Evolutionary conservation across 2,329 filamentous ascomycete species (phyloP).

Genomic region (Fusarium cicatricum): DNA sequence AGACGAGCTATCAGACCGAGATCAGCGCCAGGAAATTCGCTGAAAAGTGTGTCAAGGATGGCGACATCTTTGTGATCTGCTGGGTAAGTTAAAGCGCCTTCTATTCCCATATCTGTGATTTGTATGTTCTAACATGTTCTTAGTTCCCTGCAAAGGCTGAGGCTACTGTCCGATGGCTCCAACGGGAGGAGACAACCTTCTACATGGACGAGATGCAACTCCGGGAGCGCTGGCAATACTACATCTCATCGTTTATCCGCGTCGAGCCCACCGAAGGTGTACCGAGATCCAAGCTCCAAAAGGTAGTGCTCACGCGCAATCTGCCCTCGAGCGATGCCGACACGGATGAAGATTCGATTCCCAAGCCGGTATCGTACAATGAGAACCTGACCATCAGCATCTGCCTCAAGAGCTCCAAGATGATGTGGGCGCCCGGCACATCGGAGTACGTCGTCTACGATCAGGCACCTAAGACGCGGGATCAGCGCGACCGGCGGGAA

Average conservation of each 20-base stretch:
- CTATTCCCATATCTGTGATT: not conserved
- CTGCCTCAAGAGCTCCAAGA: conserved; percentile 80
- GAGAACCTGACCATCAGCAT: conserved; percentile 78
- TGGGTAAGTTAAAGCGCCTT: conserved; percentile 73
- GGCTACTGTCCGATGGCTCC: conserved; percentile 75
- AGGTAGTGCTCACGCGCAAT: conserved; percentile 76
- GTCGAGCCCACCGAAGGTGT: conserved; percentile 88
- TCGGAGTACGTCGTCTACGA: conserved; percentile 78
- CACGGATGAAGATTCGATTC: conserved; percentile 68
- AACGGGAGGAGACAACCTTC: conserved; percentile 77
- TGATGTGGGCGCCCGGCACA: conserved; percentile 76
- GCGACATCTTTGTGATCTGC: conserved; percentile 87
- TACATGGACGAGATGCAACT: conserved; percentile 89
- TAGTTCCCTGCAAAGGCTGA: conserved; percentile 73
- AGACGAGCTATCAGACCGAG: conserved; percentile 89
- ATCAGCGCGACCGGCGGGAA: conserved; percentile 63
- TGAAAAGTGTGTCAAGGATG: conserved; percentile 91
- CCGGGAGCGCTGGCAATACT: conserved; percentile 89
- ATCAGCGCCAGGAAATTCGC: conserved; percentile 91
- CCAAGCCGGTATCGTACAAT: conserved; percentile 67
- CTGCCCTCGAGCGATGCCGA: conserved; percentile 69
- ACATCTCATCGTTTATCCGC: conserved; percentile 90
- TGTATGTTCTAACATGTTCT: conserved; percentile 48
- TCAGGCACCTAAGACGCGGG: conserved; percentile 71
- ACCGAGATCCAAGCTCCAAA: conserved; percentile 68